Evolutionary conservation across 1,284 basidiomycete species (phyloP).

Genomic region (Cryptococcus sp.): DNA sequence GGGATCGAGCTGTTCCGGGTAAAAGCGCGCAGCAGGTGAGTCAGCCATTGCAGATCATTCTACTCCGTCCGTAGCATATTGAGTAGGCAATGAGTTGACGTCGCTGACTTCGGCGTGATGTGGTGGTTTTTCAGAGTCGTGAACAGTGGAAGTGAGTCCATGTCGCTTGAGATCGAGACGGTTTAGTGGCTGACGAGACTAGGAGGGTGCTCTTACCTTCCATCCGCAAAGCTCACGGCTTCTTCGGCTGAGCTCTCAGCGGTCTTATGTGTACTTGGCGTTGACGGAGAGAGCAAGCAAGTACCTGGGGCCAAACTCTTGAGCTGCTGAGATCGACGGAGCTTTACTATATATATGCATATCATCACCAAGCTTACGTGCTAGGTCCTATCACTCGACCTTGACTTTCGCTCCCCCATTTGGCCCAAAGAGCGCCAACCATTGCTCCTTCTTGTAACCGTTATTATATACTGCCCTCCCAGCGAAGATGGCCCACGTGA

Average conservation of each 20-base stretch:
- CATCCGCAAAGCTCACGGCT: slow-evolving; percentile 16
- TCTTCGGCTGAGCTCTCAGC: neutral
- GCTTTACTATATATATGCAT: neutral
- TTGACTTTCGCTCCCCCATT: slow-evolving; percentile 24
- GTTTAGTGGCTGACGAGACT: neutral
- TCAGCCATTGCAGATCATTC: neutral
- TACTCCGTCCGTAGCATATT: neutral
- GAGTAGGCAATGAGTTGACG: neutral
- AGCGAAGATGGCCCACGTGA: slow-evolving; percentile 33
- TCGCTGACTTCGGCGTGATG: neutral
- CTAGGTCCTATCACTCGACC: neutral
- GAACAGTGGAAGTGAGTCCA: slow-evolving; percentile 24
- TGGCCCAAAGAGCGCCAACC: slow-evolving; percentile 20
- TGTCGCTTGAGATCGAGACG: neutral
- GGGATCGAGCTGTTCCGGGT: slow-evolving; percentile 14
- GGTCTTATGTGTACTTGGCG: neutral
- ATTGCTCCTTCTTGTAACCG: slow-evolving; percentile 26
- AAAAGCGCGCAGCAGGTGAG: slow-evolving; percentile 20
- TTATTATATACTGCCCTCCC: slow-evolving; percentile 43
- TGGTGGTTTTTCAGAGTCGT: neutral
- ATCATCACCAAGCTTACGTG: neutral
- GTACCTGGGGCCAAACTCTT: no score
- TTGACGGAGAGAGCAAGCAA: neutral
- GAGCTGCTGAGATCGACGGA: no score
- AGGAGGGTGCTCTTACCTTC: slow-evolving; percentile 24